Base-by-base conservation (phyloP, 1,284 basidiomycete genomes). In the Cryptococcus sp. region DNA sequence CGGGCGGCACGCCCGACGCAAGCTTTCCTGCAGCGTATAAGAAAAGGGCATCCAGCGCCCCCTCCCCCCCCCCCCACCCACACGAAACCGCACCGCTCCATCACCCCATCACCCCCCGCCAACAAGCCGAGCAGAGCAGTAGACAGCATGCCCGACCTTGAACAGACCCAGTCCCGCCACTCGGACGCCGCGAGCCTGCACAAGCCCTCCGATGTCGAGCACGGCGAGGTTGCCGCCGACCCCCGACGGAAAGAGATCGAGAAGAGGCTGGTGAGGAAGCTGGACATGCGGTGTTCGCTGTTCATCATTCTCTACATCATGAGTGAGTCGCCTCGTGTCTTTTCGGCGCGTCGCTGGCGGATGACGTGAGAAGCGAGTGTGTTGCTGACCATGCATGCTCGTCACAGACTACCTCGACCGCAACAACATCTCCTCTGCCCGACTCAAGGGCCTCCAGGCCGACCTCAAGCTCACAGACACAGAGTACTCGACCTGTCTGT, bases 401-500 rank as follows among this genome's bases (percentile, higher is more conserved):
- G 5, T 37, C 15, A 44, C 49, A 68, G 63, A 65, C 53, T 67
- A 68, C 50, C 61, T 69, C 28, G 67, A 69, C 55, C 35, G 67
- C 50, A 67, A 67, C 54, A 63, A 61, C 48, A 61, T 60, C 56
- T 51, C 49, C 24, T 42, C 54, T 7, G 53, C 56, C 39, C 53
- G 54, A 35, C 36, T 44, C 2, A 57, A 53, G 38, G 59, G 88
- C 1, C 85, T 89, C 57, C 87, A 88, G 67, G 72, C 79, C 46
- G 88, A 89, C 67, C 78, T 90, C n/a, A 67, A 82, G 28, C 77
- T 89, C 23, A 78, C 81, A 53, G 85, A 83, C 21, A 79, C 79
- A 44, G 80, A 89, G 67, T 90, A 89, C 70, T 82, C 84, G 11
- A 87, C 85, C 0, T 74, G 89, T 23, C 73, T 91, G 35, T 85